Base-by-base conservation (phyloP, 2,329 filamentous ascomycete species). In the Neonectria hederae region DNA sequence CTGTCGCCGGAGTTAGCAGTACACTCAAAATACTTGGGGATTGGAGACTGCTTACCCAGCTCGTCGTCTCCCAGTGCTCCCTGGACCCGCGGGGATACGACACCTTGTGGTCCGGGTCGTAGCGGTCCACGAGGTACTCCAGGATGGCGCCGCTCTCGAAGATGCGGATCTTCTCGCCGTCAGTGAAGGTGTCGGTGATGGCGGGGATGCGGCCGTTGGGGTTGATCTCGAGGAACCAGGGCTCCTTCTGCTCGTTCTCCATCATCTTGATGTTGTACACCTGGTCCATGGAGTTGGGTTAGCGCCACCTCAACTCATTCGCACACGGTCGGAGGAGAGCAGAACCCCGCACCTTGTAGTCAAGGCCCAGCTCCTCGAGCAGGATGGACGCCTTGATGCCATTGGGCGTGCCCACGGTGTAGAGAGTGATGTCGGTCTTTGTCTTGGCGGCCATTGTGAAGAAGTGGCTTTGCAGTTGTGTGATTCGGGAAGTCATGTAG, bases 201-300 rank as follows among this genome's bases (percentile, higher is more conserved):
- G 94, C 94, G 4, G 94, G 94, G 72, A 97, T 97, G 70, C 94
- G 91, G 68, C 94, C 94, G 77, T 97, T 97, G 68, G 94, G 94
- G 80, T 97, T 97, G 81, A 97, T 97, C 56, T 90, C 89, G 28
- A 97, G 86, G 80, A 95, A 97, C 93, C 92, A 97, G 17, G 87
- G 88, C 78, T 95, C 82, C 76, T 96, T 97, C 74, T 97, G 93
- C n/a, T 83, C 86, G 76, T 93, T 92, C 67, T 92, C 91, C 67
- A 78, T 82, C 63, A 97, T 86, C n/a, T 91, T 85, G 73, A 97
- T 89, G 46, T 86, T 83, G 56, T 90, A 86, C 46, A 81, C 76
- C 82, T 84, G 51, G 4, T 42, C n/a, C 38, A n/a, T 7, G 35
- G 35, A n/a, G 5, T 3, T 8, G 35, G 8, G 35, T 38, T 38